Percentiles rank a stretch among this genome's conserved stretches.
phyloP scores from a whole-genome alignment of 75 land plant genomes.

The Chamaecyparis obtusa region DNA sequence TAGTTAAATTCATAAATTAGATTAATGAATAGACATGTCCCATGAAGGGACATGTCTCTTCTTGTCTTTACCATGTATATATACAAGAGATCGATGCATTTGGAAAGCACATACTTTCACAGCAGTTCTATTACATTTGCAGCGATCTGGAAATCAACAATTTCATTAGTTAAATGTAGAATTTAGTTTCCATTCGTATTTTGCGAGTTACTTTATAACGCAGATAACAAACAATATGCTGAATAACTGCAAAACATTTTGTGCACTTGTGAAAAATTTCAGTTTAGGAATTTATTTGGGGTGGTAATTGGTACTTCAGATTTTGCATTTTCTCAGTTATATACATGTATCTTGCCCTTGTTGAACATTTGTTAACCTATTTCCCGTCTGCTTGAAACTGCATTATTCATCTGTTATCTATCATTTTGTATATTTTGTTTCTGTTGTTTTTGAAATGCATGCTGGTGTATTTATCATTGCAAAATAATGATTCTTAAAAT shows the following conservation, averaged over 20 bases:
- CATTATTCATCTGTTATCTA: neutral
- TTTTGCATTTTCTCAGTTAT: neutral
- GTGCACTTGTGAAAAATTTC: neutral
- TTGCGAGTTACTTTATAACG: neutral
- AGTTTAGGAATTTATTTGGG: neutral
- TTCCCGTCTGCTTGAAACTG: neutral
- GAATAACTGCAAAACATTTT: no score
- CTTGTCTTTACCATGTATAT: no score
- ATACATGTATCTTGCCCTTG: neutral
- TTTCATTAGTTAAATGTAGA: neutral
- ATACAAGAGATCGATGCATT: no score
- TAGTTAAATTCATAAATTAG: no score
- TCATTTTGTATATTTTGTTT: neutral
- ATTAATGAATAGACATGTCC: no score
- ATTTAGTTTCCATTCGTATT: neutral
- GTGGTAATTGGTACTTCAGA: neutral
- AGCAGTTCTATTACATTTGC: no score
- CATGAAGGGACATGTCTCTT: no score
- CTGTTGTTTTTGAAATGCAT: neutral
- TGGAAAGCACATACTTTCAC: no score
- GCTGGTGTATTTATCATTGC: neutral
- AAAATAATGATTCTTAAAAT: neutral
- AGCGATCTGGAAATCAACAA: no score
- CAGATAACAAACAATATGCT: neutral
- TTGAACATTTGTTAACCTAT: neutral